A percentile compares a stretch with the other conserved stretches of the same genome.
phyloP scores from a whole-genome alignment of 176 grass and related monocot species.

The Paspalum notatum region DNA sequence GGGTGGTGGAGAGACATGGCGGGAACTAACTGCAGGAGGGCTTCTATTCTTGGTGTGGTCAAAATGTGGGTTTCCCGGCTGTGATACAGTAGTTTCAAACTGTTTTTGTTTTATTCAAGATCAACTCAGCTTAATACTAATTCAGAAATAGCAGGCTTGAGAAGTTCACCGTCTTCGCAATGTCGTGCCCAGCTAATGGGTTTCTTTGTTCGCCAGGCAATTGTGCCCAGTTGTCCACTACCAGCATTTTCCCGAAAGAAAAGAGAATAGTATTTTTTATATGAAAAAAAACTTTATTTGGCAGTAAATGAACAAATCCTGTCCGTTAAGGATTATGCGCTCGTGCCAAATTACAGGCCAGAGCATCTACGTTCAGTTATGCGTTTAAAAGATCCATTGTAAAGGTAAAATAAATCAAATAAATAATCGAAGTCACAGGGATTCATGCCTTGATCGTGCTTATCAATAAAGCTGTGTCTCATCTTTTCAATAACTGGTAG shows the following conservation, averaged over 20 bases:
- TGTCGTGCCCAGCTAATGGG: too few relatives aligned
- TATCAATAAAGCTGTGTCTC: neutral
- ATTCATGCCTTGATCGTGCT: neutral
- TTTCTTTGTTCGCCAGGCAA: too few relatives aligned
- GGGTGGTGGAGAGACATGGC: conserved; percentile 38
- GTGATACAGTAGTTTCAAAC: neutral
- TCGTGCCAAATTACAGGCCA: neutral
- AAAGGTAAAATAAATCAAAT: neutral
- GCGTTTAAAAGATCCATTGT: neutral
- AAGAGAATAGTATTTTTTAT: neutral
- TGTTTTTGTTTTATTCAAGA: neutral
- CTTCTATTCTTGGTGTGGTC: conserved; percentile 38
- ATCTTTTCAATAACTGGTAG: neutral
- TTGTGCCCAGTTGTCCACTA: neutral
- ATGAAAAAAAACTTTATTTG: neutral
- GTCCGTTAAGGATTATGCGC: neutral
- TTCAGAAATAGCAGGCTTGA: neutral
- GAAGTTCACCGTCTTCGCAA: too few relatives aligned
- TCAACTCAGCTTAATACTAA: neutral
- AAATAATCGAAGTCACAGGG: neutral
- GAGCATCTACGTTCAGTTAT: neutral
- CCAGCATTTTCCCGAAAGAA: neutral
- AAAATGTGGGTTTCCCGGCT: neutral
- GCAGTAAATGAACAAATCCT: neutral
- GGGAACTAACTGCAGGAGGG: conserved; percentile 12